Base-by-base conservation (phyloP, 2,329 filamentous ascomycete species). In the Ascochyta koolunga region DNA sequence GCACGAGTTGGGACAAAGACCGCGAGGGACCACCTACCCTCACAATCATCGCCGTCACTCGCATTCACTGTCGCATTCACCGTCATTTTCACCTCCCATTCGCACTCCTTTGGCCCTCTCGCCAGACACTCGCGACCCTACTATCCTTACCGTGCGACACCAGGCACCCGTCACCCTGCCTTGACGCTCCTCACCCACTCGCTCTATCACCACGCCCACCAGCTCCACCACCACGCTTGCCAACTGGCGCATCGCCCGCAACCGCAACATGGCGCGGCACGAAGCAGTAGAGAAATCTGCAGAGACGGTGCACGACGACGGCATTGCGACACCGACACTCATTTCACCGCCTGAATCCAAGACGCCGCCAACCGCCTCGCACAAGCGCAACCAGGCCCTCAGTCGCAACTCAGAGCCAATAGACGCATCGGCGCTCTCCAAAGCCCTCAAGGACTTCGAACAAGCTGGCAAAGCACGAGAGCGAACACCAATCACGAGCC, bases 401-500 rank as follows among this genome's bases (percentile, higher is more conserved):
- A 72, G 64, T 43, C 71, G 71, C 40, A 75, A 68, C 43, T 79
- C 82, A 18, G 84, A 86, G 59, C 78, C 84, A 1, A 76, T 87
- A 37, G 86, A 87, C 71, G 74, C 86, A 10, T 78, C 79, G 51
- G 83, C 83, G 8, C 73, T 89, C 53, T 83, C 79, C 50, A 86
- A 81, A 69, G 85, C 85, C 22, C 74, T 89, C 60, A 83, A 84
- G 64, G 81, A 86, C 38, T 82, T 85, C 60, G 85, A 88, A 62
- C 81, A 85, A 53, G 80, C 80, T 15, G 83, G 83, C n/a, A 79
- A 79, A 55, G 78, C 79, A 40, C 76, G 85, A 66, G 85, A 87
- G 60, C 80, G 82, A 51, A 88, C 86, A 25, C 86, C 87, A 4
- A 83, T 80, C 37, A 81, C 83, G 25, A 89, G 86, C 71, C 87